Evolutionary conservation across 2,329 filamentous ascomycete genomes (phyloP), one percentile per base, ranked within the genome.

Genomic region (Exophiala spinifera): DNA sequence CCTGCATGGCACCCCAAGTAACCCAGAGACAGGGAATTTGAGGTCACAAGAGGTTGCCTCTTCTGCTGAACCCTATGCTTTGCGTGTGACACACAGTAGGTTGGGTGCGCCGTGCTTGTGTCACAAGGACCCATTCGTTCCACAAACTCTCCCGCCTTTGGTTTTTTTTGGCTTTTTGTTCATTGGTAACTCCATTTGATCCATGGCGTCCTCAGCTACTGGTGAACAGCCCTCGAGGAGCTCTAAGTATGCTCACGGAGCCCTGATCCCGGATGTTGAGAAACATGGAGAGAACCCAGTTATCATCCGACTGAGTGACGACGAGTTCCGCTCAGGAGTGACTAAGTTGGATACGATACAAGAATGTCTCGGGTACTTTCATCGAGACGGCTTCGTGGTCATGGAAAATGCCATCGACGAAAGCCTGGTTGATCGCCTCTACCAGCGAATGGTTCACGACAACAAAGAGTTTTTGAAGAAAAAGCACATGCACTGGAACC

Each of bases 401-500:
- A 63, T 73, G 37, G 59, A 68, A 28, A 72, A 73, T 54, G 70
- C 66, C 45, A 62, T 73, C 36, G 53, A 66, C 23, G 53, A 63
- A 1, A 40, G 49, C 5, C 67, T 69, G 51, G 62, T 71, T 13
- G 64, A 70, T 55, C 61, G 63, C 4, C 70, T 86, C 23, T 85
- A 86, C 62, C 59, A 63, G 45, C 80, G 78, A 59, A 86, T 86
- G 83, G 73, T 81, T 1, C 60, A 59, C 5, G 65, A 73, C 7
- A 67, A 70, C 51, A 50, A 44, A 15, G 49, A 52, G 13, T 55
- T 57, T 14, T 40, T 52, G 11, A 31, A 36, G 19, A 69, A 72
- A 63, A 69, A 70, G 4, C 52, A 66, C 25, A 49, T 57, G 28
- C 60, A 57, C n/a, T 60, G 53, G 60, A 69, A 69, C 55, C 68